Conservation (phyloP, 768 basidiomycete species). For the Boletus vermiculosoides region DNA sequence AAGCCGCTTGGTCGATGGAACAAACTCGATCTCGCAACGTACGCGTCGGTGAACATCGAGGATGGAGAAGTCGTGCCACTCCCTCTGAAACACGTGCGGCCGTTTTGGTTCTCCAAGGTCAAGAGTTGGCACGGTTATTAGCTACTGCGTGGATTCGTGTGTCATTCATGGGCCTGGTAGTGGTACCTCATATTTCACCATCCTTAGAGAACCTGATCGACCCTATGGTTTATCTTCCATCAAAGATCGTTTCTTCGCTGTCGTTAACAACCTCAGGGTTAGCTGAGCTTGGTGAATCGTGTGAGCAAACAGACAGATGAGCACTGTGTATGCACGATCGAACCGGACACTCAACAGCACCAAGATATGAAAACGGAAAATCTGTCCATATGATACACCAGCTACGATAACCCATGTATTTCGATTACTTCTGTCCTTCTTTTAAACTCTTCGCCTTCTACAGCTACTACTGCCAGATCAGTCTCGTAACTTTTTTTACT, state of each 20-base stretch:
- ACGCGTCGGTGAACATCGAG: conserved; percentile 73
- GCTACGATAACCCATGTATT: conserved; percentile 27
- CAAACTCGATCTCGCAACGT: conserved; percentile 69
- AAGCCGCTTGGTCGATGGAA: conserved; percentile 81
- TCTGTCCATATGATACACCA: conserved; percentile 31
- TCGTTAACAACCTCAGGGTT: neutral
- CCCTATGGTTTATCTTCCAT: neutral
- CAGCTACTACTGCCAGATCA: conserved; percentile 29
- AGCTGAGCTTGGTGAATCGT: neutral
- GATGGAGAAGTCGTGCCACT: conserved; percentile 72
- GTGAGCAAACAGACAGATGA: neutral
- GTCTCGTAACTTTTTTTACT: conserved; percentile 21
- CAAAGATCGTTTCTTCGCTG: neutral
- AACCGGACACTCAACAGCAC: neutral
- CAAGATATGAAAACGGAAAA: conserved; percentile 1
- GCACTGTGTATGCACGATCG: too few species aligned
- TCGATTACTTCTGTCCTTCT: conserved; percentile 36
- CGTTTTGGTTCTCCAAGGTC: conserved; percentile 96
- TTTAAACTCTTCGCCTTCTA: conserved; percentile 25
- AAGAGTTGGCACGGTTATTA: conserved; percentile 52
- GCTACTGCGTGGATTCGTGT: neutral
- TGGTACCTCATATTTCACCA: neutral
- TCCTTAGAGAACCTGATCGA: neutral
- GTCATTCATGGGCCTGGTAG: neutral
- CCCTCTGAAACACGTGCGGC: conserved; percentile 75